These are phyloP conservation scores for Elsinoe perseae DNA, from an alignment of 2,329 filamentous ascomycete genomes.

Conservation along the genomic window DNA sequence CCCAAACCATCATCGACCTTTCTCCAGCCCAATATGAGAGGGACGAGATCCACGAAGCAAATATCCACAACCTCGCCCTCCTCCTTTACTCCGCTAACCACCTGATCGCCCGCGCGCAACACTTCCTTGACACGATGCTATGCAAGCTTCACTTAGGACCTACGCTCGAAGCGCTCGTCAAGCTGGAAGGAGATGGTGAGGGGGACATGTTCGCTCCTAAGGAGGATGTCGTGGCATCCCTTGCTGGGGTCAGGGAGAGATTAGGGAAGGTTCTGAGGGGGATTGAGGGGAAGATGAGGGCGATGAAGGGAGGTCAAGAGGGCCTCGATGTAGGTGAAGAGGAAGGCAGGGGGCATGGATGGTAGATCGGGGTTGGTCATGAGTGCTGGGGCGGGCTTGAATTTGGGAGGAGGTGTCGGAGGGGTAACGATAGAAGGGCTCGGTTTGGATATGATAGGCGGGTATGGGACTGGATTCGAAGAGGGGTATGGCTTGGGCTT, in stretches of 20 bases:
- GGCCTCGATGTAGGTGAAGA: too few species aligned
- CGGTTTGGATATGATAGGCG: neutral
- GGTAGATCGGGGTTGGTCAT: neutral
- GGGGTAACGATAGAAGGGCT: too few species aligned
- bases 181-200: neutral
- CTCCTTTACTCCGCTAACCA: neutral
- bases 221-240: neutral
- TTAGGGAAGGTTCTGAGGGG: neutral
- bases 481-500: neutral
- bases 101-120: neutral
- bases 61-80: conserved; percentile 6
- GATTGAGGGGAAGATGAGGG: neutral
- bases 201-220: neutral
- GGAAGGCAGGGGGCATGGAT: neutral
- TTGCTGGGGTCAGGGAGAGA: neutral
- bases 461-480: neutral
- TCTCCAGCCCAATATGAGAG: too few species aligned
- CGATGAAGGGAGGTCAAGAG: neutral
- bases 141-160: neutral
- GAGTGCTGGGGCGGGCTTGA: neutral
- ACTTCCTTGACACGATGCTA: neutral
- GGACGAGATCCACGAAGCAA: neutral
- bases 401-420: too few species aligned
- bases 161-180: neutral
- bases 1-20: too few species aligned